These are phyloP conservation scores for Hyphopichia homilentoma DNA, from an alignment of 805 yeast species.

Conservation along the genomic window DNA sequence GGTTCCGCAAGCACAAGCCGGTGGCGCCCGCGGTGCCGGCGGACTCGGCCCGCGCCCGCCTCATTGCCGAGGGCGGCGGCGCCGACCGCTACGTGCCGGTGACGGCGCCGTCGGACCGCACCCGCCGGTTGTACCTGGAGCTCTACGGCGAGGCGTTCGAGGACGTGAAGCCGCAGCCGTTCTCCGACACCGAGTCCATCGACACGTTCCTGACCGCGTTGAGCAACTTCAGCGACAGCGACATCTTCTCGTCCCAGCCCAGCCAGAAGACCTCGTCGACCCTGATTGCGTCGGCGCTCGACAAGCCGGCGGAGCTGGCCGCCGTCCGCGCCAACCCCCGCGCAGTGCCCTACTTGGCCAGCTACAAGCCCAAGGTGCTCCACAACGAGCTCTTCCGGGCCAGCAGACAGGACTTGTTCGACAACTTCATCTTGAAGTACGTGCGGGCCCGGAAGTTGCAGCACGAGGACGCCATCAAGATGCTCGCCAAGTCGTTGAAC, in stretches of 20 bases:
- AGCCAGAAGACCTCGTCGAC: background rate
- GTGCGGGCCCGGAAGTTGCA: conserved; percentile 87
- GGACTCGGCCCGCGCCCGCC: conserved; percentile 23
- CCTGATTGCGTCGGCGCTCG: background rate
- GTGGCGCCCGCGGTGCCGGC: conserved; percentile 13
- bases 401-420: conserved; percentile 72
- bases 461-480: conserved; percentile 58
- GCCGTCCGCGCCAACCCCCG: too few relatives aligned
- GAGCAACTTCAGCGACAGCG: conserved; percentile 20
- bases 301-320: conserved; percentile 28
- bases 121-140: conserved; percentile 16
- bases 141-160: conserved; percentile 14
- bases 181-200: conserved; percentile 20
- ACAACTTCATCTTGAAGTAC: conserved; percentile 70
- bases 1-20: too few relatives aligned
- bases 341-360: conserved; percentile 49
- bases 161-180: conserved; percentile 8
- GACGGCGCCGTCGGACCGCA: conserved; percentile 16
- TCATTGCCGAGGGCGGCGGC: conserved; percentile 24
- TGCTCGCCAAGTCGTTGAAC: conserved; percentile 68
- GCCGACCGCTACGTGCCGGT: conserved; percentile 20
- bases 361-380: conserved; percentile 48
- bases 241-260: conserved; percentile 5
- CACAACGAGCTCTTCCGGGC: conserved; percentile 42
- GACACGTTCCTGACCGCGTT: conserved; percentile 32